Evolutionary conservation across 176 grass and related monocot genomes (phyloP).

Genomic region (Aegilops speltoides): DNA sequence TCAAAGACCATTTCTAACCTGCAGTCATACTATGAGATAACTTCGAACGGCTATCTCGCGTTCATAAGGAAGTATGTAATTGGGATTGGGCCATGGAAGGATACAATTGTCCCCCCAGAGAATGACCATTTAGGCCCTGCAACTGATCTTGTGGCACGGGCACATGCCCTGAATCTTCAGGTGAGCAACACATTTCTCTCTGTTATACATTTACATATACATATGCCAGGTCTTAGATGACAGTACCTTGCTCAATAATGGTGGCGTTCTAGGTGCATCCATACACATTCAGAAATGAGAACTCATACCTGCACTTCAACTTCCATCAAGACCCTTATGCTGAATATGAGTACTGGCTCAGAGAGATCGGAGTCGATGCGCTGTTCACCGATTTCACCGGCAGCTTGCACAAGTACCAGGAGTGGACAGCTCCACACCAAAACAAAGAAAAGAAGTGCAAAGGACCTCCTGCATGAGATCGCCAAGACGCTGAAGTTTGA

Average conservation of each 20-base stretch:
- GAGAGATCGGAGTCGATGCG: conserved; percentile 53
- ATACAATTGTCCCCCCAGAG: conserved; percentile 64
- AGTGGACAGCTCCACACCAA: conserved; percentile 42
- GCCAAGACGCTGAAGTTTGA: conserved; percentile 40
- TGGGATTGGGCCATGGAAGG: conserved; percentile 88
- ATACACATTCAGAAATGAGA: conserved; percentile 75
- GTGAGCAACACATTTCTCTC: conserved; percentile 27
- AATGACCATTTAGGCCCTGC: conserved; percentile 46
- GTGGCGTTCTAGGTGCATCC: conserved; percentile 64
- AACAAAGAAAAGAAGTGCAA: conserved; percentile 40
- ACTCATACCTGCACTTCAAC: conserved; percentile 61
- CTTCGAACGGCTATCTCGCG: conserved; percentile 58
- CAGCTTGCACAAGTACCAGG: conserved; percentile 58
- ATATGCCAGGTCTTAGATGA: neutral
- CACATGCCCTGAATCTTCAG: conserved; percentile 74
- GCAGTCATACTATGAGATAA: conserved; percentile 79
- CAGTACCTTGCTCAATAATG: neutral
- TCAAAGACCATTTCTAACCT: conserved; percentile 16
- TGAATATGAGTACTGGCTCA: conserved; percentile 78
- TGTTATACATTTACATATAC: neutral
- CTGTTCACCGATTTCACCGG: conserved; percentile 78
- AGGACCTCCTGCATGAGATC: conserved; percentile 50
- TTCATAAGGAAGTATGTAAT: conserved; percentile 76
- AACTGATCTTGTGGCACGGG: conserved; percentile 66
- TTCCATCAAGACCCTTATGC: conserved; percentile 80